These are phyloP conservation scores for Clarkia xantiana DNA, from an alignment of 345 rosid species.

Conservation along the genomic window DNA sequence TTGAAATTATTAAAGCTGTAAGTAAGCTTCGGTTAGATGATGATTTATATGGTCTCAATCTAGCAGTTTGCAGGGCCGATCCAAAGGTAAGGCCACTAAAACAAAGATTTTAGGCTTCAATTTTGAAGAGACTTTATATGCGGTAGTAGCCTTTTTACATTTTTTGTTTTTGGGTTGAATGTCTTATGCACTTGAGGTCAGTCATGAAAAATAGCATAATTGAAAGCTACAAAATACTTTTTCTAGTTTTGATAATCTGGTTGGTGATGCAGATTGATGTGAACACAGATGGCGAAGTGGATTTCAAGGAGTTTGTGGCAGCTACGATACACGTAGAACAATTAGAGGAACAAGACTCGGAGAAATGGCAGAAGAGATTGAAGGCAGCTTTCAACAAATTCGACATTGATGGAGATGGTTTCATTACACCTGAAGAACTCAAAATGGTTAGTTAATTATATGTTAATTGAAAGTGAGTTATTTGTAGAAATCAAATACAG, in stretches of 20 bases:
- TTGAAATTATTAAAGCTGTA: conserved; percentile 89
- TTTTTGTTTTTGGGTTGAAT: no score
- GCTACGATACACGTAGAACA: conserved; percentile 86
- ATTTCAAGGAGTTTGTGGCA: conserved; percentile 78
- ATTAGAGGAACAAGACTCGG: conserved; percentile 74
- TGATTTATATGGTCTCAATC: neutral
- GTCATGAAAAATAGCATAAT: no score
- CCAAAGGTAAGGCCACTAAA: no score
- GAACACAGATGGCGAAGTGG: conserved; percentile 93
- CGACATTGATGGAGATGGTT: conserved; percentile 81
- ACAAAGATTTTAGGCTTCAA: no score
- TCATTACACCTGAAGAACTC: conserved; percentile 83
- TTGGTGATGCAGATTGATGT: conserved; percentile 54
- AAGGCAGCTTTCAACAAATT: conserved; percentile 83
- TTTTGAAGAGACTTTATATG: no score
- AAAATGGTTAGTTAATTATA: conserved; percentile 60
- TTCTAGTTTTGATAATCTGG: no score
- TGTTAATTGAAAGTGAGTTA: neutral
- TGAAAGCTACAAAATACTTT: no score
- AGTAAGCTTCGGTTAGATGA: conserved; percentile 4
- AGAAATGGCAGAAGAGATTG: conserved; percentile 68
- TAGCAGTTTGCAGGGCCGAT: neutral
- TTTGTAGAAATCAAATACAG: no score
- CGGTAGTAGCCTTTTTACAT: no score
- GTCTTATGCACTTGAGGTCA: no score